phyloP scores from a whole-genome alignment of 371 early-diverging fungal genomes.

The Lichtheimia corymbifera region DNA sequence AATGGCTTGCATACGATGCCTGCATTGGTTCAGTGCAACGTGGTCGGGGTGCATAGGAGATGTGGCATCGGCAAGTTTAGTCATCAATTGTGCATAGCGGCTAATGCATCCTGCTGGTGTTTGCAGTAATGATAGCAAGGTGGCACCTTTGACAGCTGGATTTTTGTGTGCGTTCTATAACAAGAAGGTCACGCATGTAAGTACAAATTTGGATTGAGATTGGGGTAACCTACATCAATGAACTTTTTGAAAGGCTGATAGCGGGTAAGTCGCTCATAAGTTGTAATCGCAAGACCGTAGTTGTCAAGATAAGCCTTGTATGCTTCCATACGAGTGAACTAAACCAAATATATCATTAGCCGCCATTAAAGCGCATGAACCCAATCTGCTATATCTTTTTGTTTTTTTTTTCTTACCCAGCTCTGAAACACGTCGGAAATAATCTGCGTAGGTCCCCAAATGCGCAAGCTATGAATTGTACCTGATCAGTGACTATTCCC shows the following conservation, averaged over 20 bases:
- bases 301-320: conserved; percentile 38
- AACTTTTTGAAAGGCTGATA: conserved; percentile 49
- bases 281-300: conserved; percentile 33
- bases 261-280: conserved; percentile 36
- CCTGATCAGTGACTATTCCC: background rate
- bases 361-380: background rate
- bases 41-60: conserved; percentile 51
- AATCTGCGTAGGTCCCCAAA: conserved; percentile 59
- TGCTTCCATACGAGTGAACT: conserved; percentile 25
- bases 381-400: conserved; percentile 1
- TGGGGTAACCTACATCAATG: conserved; percentile 29
- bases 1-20: conserved; percentile 24
- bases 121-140: conserved; percentile 33
- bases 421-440: conserved; percentile 47
- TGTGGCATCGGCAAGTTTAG: conserved; percentile 34
- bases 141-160: conserved; percentile 21
- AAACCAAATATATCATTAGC: background rate
- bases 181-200: no score
- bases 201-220: background rate
- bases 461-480: conserved; percentile 26
- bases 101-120: conserved; percentile 33
- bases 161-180: conserved; percentile 29
- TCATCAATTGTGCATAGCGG: conserved; percentile 28
- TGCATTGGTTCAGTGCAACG: conserved; percentile 29
- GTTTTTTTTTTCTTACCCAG: conserved; percentile 22